A percentile compares a stretch with the other conserved stretches of the same genome.
Conservation (phyloP, 192 early-diverging fungal genomes). For the Rhizophagus clarus region DNA sequence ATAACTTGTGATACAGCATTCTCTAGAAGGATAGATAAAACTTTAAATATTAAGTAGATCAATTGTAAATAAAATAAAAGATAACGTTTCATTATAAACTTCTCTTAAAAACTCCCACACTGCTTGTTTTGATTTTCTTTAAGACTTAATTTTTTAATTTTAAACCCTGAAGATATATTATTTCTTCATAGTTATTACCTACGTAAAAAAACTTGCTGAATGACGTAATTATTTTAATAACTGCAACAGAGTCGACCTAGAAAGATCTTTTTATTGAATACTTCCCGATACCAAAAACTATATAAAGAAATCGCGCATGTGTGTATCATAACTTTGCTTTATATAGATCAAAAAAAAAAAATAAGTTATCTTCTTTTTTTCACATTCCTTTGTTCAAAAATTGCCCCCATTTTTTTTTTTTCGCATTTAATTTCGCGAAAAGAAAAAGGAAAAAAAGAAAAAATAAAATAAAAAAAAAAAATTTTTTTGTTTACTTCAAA, state of each 20-base stretch:
- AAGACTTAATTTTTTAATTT: not conserved
- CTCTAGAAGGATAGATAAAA: not conserved
- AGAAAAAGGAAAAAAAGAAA: too few species aligned
- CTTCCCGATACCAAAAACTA: not conserved
- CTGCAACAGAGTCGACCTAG: not conserved
- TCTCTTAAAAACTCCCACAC: too few species aligned
- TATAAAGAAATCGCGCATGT: constrained; percentile 1
- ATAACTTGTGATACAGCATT: not conserved
- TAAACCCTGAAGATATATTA: not conserved
- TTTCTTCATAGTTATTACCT: too few species aligned
- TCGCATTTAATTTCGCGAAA: not conserved
- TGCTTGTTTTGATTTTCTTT: not conserved
- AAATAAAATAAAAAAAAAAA: too few species aligned
- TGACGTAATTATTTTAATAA: not conserved
- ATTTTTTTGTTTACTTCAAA: too few species aligned
- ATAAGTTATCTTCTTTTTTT: not conserved
- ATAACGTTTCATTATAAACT: not conserved
- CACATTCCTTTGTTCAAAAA: not conserved
- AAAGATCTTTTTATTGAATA: not conserved
- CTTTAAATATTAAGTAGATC: too few species aligned
- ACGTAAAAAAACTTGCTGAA: too few species aligned
- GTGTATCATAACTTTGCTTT: not conserved
- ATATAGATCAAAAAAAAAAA: not conserved
- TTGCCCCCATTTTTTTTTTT: not conserved
- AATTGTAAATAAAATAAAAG: not conserved